Base-by-base conservation (phyloP, 805 yeast genomes). In the Cyberlindnera maclurae region DNA sequence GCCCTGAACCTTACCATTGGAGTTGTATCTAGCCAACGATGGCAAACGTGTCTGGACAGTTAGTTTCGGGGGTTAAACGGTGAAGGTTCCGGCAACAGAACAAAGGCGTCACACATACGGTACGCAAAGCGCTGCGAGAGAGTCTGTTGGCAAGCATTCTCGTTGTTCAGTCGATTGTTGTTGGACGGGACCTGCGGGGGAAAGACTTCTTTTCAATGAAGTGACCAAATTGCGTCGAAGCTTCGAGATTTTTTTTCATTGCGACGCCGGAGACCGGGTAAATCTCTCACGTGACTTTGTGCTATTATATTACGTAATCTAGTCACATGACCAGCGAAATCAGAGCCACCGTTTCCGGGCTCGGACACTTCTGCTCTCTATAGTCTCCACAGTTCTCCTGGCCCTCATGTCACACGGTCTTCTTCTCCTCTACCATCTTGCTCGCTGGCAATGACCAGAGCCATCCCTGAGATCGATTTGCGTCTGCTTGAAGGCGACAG, bases 1-100 rank as follows among this genome's bases (percentile, higher is more conserved):
- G 37, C 60, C 60, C 50, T 56, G 60, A 47, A 71, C 73, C 59
- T 71, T 71, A 46, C 66, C 68, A 44, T 62, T 60, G 40, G 74
- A 66, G 65, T 70, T 70, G 65, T 60, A 68, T 50, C 74, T 70
- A 44, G 63, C 57, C 41, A 55, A 48, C 29, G 53, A 44, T 40
- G 60, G 60, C 47, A 54, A 47, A 44, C 55, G 50, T 44, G 40
- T 28, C 9, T 10, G 13, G 13, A 8, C 7, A 28, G 55, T 47
- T 49, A 47, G 54, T 47, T 38, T 11, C 13, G 4, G 12, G 11
- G 18, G 27, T 7, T 13, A 20, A 3, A 10, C 7, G n/a, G 29
- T 10, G 29, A 27, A 10, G n/a, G 29, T n/a, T 8, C 26, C 15
- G 12, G 22, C n/a, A n/a, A 18, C 6, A 5, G 26, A n/a, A 10